Evolutionary conservation across 2,329 filamentous ascomycete species (phyloP).

Genomic region (Penicillium sclerotigenum): DNA sequence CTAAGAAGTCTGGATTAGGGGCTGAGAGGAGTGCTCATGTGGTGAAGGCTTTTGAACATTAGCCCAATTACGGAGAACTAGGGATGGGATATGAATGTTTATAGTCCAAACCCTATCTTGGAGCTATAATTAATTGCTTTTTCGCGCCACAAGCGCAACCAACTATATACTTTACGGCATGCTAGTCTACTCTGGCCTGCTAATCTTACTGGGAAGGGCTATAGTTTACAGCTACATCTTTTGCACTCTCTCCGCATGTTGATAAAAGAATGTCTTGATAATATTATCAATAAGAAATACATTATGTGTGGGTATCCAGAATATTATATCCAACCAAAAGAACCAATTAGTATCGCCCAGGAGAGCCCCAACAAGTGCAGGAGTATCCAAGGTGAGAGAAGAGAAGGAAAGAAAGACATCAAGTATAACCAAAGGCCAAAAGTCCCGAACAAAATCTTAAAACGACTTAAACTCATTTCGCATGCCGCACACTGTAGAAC

Average conservation of each 20-base stretch:
- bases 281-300: constrained; percentile 2
- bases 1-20: constrained; percentile 32
- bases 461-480: constrained; percentile 8
- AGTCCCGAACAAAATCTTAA: neutral
- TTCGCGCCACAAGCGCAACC: neutral
- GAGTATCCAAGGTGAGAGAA: neutral
- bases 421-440: neutral
- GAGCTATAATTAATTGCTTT: no score
- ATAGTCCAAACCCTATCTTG: neutral
- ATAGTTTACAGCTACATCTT: neutral
- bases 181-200: no score
- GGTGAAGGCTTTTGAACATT: constrained; percentile 32
- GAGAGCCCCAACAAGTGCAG: neutral
- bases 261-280: neutral
- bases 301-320: constrained; percentile 7
- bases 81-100: neutral
- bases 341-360: neutral
- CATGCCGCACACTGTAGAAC: neutral
- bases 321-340: constrained; percentile 2
- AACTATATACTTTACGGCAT: neutral
- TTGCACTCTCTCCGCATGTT: no score
- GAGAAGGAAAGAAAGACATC: neutral
- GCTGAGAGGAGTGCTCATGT: constrained; percentile 32
- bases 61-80: neutral
- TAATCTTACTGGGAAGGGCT: neutral